Percentiles rank a stretch among this genome's conserved stretches.
These are phyloP conservation scores for Cutaneotrichosporon cavernicola DNA, from an alignment of 1,284 basidiomycete genomes.

Conservation along the genomic window DNA sequence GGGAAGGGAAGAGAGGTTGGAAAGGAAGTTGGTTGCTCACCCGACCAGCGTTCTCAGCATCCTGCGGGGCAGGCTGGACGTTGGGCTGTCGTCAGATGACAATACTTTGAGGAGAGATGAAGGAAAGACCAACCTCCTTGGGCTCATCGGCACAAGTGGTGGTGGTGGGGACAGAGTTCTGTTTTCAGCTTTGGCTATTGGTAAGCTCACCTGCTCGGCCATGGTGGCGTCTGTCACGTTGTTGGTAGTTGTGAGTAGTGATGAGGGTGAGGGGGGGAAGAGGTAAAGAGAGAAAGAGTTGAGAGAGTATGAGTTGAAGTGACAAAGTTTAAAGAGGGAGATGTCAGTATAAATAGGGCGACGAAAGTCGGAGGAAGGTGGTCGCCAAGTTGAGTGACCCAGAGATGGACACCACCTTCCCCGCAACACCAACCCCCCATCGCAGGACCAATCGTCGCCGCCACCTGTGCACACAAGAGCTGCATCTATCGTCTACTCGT, in stretches of 20 bases:
- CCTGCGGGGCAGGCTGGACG: background rate
- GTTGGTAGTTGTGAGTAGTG: background rate
- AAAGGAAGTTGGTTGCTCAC: too few relatives aligned
- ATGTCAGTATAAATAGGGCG: background rate
- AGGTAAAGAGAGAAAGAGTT: background rate
- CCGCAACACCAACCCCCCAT: background rate
- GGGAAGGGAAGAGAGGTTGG: too few relatives aligned
- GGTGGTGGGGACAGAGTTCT: too few relatives aligned
- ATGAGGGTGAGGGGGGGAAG: background rate
- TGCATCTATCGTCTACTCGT: constrained; percentile 7
- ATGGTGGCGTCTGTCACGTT: too few relatives aligned
- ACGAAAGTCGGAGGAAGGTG: background rate
- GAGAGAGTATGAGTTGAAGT: background rate
- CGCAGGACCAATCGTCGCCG: background rate
- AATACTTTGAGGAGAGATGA: too few relatives aligned
- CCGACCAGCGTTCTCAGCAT: too few relatives aligned
- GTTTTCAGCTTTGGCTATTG: too few relatives aligned
- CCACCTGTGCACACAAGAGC: background rate
- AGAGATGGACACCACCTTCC: background rate
- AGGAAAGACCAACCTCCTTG: too few relatives aligned
- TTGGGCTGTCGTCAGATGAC: background rate
- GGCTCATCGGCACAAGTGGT: too few relatives aligned
- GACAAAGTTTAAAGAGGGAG: background rate
- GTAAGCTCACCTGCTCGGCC: too few relatives aligned
- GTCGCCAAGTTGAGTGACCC: background rate